Evolutionary conservation across 2,329 filamentous ascomycete species (phyloP).

Genomic region (Leptographium radiaticola): DNA sequence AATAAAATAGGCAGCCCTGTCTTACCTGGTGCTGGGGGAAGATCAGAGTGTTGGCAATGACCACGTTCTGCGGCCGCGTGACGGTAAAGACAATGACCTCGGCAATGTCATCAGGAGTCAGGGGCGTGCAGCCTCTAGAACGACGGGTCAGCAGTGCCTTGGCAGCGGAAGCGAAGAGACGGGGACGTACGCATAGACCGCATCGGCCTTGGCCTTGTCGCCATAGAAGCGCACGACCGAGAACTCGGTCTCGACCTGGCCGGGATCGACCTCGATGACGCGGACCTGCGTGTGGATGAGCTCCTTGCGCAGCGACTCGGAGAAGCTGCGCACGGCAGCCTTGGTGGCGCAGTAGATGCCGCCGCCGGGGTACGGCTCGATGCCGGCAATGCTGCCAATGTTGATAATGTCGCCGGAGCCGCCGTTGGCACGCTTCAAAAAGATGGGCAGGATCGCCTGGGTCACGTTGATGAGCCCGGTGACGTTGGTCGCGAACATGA

Average conservation of each 20-base stretch:
- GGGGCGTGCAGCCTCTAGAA: constrained; percentile 59
- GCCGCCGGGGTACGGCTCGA: constrained; percentile 73
- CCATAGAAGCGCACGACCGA: constrained; percentile 79
- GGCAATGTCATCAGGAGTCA: constrained; percentile 83
- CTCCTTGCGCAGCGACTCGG: constrained; percentile 70
- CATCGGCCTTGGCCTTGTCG: constrained; percentile 79
- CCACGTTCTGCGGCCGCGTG: constrained; percentile 76
- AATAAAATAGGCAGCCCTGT: neutral
- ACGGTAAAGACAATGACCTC: constrained; percentile 81
- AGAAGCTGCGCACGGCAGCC: constrained; percentile 75
- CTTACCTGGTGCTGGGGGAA: constrained; percentile 75
- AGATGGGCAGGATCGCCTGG: constrained; percentile 74
- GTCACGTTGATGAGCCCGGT: constrained; percentile 95
- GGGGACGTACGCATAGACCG: constrained; percentile 62
- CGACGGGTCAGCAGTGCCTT: neutral
- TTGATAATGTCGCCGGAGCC: constrained; percentile 92
- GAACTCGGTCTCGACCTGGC: constrained; percentile 91
- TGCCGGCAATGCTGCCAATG: constrained; percentile 79
- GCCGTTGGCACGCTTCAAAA: constrained; percentile 60
- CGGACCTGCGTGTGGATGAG: constrained; percentile 68
- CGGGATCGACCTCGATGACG: constrained; percentile 80
- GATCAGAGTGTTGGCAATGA: constrained; percentile 74
- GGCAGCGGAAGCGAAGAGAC: neutral
- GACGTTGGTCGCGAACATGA: constrained; percentile 90
- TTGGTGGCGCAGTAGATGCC: constrained; percentile 92